Conservation (phyloP, 805 yeast genomes). For the Candida tibetensis region DNA sequence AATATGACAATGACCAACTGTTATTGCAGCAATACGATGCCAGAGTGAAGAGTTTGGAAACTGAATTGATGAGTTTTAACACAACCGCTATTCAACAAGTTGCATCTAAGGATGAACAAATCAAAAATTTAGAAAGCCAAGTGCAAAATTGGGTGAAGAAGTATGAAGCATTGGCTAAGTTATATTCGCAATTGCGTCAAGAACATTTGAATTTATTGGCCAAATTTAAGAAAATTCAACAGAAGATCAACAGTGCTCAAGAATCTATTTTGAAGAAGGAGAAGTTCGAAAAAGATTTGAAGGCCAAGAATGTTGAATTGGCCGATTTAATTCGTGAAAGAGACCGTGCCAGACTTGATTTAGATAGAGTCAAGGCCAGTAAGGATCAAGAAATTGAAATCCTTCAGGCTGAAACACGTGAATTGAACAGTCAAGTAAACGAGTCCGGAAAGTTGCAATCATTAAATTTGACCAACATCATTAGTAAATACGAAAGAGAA, state of each 20-base stretch:
- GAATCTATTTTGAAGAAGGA: slow-evolving; percentile 85
- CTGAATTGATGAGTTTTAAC: slow-evolving; percentile 60
- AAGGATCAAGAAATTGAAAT: slow-evolving; percentile 64
- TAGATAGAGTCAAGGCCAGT: slow-evolving; percentile 65
- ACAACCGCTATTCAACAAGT: slow-evolving; percentile 70
- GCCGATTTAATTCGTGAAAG: slow-evolving; percentile 88
- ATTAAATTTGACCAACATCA: slow-evolving; percentile 56
- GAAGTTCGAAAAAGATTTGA: slow-evolving; percentile 75
- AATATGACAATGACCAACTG: slow-evolving; percentile 81
- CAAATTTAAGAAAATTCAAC: slow-evolving; percentile 76
- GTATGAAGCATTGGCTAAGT: slow-evolving; percentile 84
- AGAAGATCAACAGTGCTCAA: slow-evolving; percentile 84
- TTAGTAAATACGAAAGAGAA: slow-evolving; percentile 63
- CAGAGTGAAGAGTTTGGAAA: slow-evolving; percentile 77
- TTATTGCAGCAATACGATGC: slow-evolving; percentile 84
- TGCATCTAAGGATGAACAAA: slow-evolving; percentile 71
- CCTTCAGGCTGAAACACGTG: slow-evolving; percentile 62
- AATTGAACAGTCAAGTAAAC: slow-evolving; percentile 54
- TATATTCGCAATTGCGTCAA: slow-evolving; percentile 87
- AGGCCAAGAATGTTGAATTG: slow-evolving; percentile 79
- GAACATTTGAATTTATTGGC: slow-evolving; percentile 80
- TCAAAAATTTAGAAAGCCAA: slow-evolving; percentile 68
- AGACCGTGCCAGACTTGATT: slow-evolving; percentile 80
- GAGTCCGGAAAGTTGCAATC: slow-evolving; percentile 62
- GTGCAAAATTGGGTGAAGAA: slow-evolving; percentile 75